Evolutionary conservation across 306 rosid species (phyloP), one percentile per base, ranked within the genome.

Genomic region (Vigna unguiculata): DNA sequence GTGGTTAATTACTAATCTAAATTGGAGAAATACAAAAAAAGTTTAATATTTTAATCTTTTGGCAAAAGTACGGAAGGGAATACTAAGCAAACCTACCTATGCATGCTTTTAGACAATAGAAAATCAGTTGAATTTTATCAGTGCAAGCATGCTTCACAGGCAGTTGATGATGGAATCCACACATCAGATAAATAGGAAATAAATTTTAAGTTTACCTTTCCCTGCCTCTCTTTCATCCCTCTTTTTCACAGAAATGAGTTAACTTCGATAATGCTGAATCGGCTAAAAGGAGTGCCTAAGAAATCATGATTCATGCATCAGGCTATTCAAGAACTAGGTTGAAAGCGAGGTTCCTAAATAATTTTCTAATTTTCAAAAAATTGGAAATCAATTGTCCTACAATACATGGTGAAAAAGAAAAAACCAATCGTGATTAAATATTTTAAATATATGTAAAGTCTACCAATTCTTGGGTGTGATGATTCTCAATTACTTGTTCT

Each of bases 1-100:
- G 19, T 46, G 64, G 21, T 38, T 49, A 72, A 71, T 52, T 54
- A 46, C 55, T 72, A 69, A 16, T 15, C 49, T 32, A 57, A 81
- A 30, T 49, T 55, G 69, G 54, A 72, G 60, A 80, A 32, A 15
- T 25, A 41, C 48, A 28, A 63, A 1, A 63, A 1, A 16, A 19
- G 45, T 9, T 43, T 62, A 38, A 15, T 19, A 64, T 34, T 6
- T 46, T 36, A 25, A 22, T 68, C 70, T 60, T 78, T 68, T 11
- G 25, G 11, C 5, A 25, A 59, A 67, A 67, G 51, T 28, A 52
- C n/a, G n/a, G 40, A 51, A 41, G 28, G 40, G 69, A 41, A 16
- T 19, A 10, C 16, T 63, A 14, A 15, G 55, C 72, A 71, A 58
- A 52, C 69, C 19, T 9, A 38, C 55, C 24, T 61, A 62, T 17